phyloP scores from a whole-genome alignment of 148 eudicot species.

The Rhododendron vialii region DNA sequence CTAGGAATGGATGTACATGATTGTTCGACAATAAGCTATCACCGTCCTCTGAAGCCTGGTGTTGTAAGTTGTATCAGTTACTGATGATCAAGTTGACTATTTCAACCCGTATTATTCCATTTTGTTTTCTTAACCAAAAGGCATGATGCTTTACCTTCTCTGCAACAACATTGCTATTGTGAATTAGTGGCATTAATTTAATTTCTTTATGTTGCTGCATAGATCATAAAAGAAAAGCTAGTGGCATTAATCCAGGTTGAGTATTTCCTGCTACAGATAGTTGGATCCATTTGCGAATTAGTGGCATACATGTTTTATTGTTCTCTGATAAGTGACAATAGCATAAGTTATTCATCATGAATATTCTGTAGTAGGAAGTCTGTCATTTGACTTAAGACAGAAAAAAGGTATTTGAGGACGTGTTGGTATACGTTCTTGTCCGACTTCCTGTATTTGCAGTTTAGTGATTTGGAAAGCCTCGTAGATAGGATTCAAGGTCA shows the following conservation, averaged over 20 bases:
- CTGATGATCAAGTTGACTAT: slow-evolving; percentile 10
- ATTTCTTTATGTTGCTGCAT: not conserved
- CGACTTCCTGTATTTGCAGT: not conserved
- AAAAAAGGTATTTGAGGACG: not conserved
- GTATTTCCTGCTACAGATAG: not conserved
- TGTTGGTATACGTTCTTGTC: not conserved
- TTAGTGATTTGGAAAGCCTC: not conserved
- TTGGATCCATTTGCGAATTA: not conserved
- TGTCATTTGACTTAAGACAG: not conserved
- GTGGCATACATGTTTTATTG: not conserved
- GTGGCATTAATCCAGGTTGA: not conserved
- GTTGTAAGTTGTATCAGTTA: slow-evolving; percentile 51
- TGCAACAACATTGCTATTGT: not conserved
- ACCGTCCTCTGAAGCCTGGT: slow-evolving; percentile 75
- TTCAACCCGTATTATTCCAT: not conserved
- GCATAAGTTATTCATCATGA: not conserved
- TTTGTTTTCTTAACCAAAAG: not conserved
- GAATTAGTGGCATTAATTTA: too few species aligned
- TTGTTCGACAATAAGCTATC: slow-evolving; percentile 63
- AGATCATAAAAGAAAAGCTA: not conserved
- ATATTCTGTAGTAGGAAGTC: not conserved
- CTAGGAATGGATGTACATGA: slow-evolving; percentile 99
- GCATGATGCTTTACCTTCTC: not conserved
- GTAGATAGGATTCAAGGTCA: not conserved
- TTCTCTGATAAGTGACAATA: not conserved